Evolutionary conservation across 139 green algal genomes (phyloP).

Genomic region (Eudorina sp.): DNA sequence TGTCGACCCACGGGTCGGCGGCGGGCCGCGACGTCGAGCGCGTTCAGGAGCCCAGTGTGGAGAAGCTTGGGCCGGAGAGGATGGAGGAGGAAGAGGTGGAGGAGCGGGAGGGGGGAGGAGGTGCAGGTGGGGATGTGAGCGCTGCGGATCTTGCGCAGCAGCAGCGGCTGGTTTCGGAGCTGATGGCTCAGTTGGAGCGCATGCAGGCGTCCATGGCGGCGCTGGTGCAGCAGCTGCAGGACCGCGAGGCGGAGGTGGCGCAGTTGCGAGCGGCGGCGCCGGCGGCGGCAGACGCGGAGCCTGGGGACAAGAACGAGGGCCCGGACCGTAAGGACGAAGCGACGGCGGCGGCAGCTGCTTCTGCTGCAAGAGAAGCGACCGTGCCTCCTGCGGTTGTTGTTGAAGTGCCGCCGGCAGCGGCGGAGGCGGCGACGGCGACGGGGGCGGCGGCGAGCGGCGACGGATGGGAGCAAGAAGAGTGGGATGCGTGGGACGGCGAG

Average conservation of each 20-base stretch:
- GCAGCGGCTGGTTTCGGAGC: conserved; percentile 20
- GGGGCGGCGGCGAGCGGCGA: background rate
- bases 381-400: too few relatives aligned
- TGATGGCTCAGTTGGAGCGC: background rate
- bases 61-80: too few relatives aligned
- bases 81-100: too few relatives aligned
- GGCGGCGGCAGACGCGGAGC: background rate
- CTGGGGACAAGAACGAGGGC: too few relatives aligned
- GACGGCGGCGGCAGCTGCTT: background rate
- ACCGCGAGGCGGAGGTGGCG: background rate
- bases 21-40: too few relatives aligned
- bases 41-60: too few relatives aligned
- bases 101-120: background rate
- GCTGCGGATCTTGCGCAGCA: background rate
- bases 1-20: background rate
- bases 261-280: background rate
- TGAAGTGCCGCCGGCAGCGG: background rate
- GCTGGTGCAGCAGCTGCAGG: background rate
- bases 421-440: background rate
- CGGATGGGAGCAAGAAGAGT: conserved; percentile 17
- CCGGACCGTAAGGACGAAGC: too few relatives aligned
- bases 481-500: conserved; percentile 27
- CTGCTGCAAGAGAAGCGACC: too few relatives aligned
- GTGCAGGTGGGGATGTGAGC: background rate
- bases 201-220: background rate